Evolutionary conservation across 1,284 basidiomycete genomes (phyloP).

Genomic region (Marasmius oreades): DNA sequence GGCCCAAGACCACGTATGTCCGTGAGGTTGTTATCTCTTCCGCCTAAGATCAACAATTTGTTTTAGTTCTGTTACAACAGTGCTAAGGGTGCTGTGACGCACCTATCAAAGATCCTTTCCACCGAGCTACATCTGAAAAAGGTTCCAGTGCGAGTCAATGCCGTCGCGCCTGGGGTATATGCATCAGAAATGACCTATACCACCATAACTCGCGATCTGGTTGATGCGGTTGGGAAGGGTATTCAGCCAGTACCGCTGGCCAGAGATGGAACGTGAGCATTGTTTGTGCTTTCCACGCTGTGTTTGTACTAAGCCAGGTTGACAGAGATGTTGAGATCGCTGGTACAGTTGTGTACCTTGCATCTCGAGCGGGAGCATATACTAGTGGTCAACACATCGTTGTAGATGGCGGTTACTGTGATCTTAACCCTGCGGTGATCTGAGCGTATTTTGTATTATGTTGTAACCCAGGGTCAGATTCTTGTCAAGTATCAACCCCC

Average conservation of each 20-base stretch:
- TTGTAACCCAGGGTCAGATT: not conserved
- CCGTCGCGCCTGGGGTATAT: slow-evolving; percentile 72
- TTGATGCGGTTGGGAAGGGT: slow-evolving; percentile 54
- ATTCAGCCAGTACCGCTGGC: slow-evolving; percentile 56
- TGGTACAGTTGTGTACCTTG: slow-evolving; percentile 70
- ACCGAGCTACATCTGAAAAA: slow-evolving; percentile 70
- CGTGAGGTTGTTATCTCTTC: not conserved
- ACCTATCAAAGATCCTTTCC: slow-evolving; percentile 70
- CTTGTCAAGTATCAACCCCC: not conserved
- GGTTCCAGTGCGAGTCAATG: slow-evolving; percentile 67
- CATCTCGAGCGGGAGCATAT: slow-evolving; percentile 66
- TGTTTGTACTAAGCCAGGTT: not conserved
- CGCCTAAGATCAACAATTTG: slow-evolving; percentile 1
- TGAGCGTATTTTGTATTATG: not conserved
- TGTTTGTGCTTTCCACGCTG: not conserved
- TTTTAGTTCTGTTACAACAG: slow-evolving; percentile 75
- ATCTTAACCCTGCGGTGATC: slow-evolving; percentile 59
- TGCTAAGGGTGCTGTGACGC: slow-evolving; percentile 71
- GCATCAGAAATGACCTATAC: slow-evolving; percentile 73
- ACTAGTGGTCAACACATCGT: slow-evolving; percentile 72
- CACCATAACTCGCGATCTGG: slow-evolving; percentile 42
- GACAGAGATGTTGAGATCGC: slow-evolving; percentile 66
- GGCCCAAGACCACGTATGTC: slow-evolving; percentile 69
- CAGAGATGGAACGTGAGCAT: slow-evolving; percentile 64
- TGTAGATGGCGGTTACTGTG: slow-evolving; percentile 68